phyloP scores from a whole-genome alignment of 495 filamentous ascomycete species.

The Poronia punctata region DNA sequence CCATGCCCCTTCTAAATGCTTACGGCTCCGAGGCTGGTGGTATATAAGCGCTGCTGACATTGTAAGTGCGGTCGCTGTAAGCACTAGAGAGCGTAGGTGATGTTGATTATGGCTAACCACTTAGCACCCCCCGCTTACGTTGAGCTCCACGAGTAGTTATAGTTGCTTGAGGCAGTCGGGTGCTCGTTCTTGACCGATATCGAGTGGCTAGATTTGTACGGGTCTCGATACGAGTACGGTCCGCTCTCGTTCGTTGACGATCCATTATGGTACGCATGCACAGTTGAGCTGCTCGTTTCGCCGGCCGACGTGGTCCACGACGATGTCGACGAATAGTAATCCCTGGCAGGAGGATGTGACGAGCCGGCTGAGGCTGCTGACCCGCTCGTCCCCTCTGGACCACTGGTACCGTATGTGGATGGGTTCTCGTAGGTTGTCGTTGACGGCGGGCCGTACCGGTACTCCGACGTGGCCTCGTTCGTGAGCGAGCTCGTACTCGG shows the following conservation, averaged over 20 bases:
- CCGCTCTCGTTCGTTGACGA: constrained; percentile 24
- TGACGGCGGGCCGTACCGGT: constrained; percentile 39
- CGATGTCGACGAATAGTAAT: constrained; percentile 40
- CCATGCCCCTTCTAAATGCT: constrained; percentile 5
- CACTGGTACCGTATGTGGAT: constrained; percentile 23
- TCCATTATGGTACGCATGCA: constrained; percentile 27
- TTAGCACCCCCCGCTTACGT: constrained; percentile 12
- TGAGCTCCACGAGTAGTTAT: constrained; percentile 32
- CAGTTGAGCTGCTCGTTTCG: constrained; percentile 26
- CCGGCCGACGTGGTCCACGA: constrained; percentile 40
- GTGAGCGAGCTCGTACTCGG: constrained; percentile 34
- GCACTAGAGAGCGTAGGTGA: constrained; percentile 7
- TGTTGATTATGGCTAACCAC: background rate
- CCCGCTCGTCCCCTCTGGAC: constrained; percentile 15
- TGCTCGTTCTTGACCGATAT: constrained; percentile 21
- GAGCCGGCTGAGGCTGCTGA: constrained; percentile 8
- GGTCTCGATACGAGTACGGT: constrained; percentile 34
- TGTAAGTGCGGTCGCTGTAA: background rate
- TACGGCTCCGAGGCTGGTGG: background rate
- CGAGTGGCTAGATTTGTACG: constrained; percentile 17
- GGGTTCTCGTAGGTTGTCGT: constrained; percentile 14
- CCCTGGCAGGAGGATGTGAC: constrained; percentile 31
- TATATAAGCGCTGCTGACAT: background rate
- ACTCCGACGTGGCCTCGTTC: constrained; percentile 39
- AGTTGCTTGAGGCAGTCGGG: constrained; percentile 22